phyloP scores from a whole-genome alignment of 768 basidiomycete species.

The Lenzites betulinus region DNA sequence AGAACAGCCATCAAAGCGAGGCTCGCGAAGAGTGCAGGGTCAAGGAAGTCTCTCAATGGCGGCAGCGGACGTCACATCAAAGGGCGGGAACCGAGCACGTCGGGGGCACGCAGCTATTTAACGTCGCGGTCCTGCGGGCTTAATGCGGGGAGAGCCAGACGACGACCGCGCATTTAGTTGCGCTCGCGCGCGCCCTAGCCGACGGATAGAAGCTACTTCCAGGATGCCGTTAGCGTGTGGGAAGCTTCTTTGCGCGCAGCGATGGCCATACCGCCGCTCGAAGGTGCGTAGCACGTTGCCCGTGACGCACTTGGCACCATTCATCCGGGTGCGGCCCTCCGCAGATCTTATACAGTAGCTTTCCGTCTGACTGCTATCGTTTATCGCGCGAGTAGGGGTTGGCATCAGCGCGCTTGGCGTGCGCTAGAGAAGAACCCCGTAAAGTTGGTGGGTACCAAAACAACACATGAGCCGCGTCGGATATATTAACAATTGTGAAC shows the following conservation, averaged over 20 bases:
- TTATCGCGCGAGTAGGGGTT: no score
- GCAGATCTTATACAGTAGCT: background rate
- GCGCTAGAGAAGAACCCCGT: no score
- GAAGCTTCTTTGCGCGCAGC: background rate
- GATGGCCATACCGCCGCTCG: background rate
- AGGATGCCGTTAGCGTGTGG: background rate
- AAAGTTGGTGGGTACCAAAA: no score
- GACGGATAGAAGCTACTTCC: background rate
- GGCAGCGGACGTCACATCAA: background rate
- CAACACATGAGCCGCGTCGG: no score
- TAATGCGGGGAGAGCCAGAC: background rate
- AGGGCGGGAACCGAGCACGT: background rate
- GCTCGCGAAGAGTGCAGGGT: background rate
- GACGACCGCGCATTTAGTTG: background rate
- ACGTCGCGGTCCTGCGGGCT: background rate
- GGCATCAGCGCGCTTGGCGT: no score
- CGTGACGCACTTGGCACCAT: background rate
- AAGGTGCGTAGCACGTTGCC: background rate
- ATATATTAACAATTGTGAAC: no score
- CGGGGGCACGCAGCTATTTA: background rate
- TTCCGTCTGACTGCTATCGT: no score
- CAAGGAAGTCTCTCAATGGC: background rate
- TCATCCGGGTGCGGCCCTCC: background rate
- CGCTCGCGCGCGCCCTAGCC: background rate
- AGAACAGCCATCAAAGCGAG: slow-evolving; percentile 9